Base-by-base conservation (phyloP, 495 filamentous ascomycete genomes). In the Penicillium pulvis region DNA sequence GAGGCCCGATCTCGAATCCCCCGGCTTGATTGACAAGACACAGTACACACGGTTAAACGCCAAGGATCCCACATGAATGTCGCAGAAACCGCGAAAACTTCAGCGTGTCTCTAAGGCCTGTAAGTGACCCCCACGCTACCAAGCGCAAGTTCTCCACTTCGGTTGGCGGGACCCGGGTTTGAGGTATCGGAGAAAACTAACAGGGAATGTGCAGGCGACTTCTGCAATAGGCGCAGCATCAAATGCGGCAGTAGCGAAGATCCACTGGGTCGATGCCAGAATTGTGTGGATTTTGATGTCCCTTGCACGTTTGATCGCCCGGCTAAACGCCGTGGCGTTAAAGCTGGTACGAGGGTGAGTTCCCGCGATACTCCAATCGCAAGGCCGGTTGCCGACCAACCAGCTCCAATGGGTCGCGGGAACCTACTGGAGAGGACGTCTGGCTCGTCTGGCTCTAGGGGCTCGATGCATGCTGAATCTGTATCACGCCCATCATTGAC, bases 261-360 rank as follows among this genome's bases (percentile, higher is more conserved):
- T n/a, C 41, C 58, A 24, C 52, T 67, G 56, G 69, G 64, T 23
- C 58, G 69, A 14, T 71, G 69, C 48, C 64, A 71, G 42, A 71
- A 71, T 53, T 93, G 90, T 63, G 76, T 75, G 19, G 82, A 85
- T 33, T 82, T 93, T 41, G 79, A 87, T 45, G 88, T 92, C 23
- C 83, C 87, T 30, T 93, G 90, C 68, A 92, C 89, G 47, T 90
- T 87, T 66, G 76, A 86, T 47, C 75, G 90, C 53, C 85, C 85
- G 26, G 88, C 85, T 67, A 85, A 86, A 61, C 80, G 90, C 11
- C 81, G 90, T 55, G 90, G 90, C 43, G 67, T 71, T 46, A 71
- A 71, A 46, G 68, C 68, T 51, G 68, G 68, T 41, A 58, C 56
- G 19, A 58, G 53, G 28, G 47, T 33, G 39, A 48, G 41, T 36